phyloP scores from a whole-genome alignment of 106 monocot genomes.

The Vanilla planifolia region DNA sequence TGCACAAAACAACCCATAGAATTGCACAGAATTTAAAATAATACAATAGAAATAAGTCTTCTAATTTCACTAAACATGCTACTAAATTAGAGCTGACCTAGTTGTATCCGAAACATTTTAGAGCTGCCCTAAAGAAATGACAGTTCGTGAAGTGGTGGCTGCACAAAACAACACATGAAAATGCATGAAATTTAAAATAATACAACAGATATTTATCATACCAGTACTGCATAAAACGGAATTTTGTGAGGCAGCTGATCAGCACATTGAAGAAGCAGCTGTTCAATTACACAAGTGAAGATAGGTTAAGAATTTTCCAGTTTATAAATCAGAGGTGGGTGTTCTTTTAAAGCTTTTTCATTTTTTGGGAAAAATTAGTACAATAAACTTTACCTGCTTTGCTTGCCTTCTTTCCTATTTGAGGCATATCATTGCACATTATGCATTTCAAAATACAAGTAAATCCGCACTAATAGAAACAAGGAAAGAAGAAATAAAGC shows the following conservation, averaged over 20 bases:
- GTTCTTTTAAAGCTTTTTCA: background rate
- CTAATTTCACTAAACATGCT: no score
- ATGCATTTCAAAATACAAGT: background rate
- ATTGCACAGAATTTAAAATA: no score
- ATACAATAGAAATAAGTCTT: no score
- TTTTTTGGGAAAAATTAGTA: background rate
- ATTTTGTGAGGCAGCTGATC: constrained; percentile 93
- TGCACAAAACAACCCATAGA: no score
- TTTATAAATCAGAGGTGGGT: background rate
- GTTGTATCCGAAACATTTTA: no score
- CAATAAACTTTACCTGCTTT: background rate
- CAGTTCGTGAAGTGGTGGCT: no score
- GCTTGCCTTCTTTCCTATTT: background rate
- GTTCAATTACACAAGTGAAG: constrained; percentile 2
- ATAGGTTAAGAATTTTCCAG: background rate
- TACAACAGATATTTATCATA: constrained; percentile 20
- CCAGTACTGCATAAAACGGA: constrained; percentile 91
- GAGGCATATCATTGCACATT: background rate
- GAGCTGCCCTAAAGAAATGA: no score
- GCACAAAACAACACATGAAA: no score
- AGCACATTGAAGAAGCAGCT: constrained; percentile 85
- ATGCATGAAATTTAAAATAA: background rate
- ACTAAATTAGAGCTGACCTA: no score
- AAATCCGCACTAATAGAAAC: background rate
- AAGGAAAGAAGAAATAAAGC: background rate